Evolutionary conservation across 2,329 filamentous ascomycete genomes (phyloP).

Genomic region (Aspergillus persii): DNA sequence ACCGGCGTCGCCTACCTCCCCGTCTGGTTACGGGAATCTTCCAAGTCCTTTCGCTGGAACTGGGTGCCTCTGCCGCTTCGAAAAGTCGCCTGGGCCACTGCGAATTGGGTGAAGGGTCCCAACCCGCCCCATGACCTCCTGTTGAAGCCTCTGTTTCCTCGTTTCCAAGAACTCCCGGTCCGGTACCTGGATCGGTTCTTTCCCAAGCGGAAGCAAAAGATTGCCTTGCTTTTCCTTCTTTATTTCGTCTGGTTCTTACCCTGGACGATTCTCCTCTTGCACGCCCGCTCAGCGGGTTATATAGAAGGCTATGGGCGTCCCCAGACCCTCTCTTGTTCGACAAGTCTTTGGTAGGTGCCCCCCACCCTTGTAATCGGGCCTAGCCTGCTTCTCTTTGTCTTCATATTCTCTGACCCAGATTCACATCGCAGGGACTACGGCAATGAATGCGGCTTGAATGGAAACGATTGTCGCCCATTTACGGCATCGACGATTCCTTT

Average conservation of each 20-base stretch:
- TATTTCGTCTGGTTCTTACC: conserved; percentile 49
- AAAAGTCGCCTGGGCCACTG: conserved; percentile 43
- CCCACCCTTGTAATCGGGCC: neutral
- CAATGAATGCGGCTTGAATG: conserved; percentile 54
- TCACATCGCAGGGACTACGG: conserved; percentile 33
- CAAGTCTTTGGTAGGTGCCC: conserved; percentile 45
- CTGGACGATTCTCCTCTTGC: conserved; percentile 46
- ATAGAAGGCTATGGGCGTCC: conserved; percentile 50
- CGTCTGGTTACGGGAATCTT: conserved; percentile 49
- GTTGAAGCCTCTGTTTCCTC: conserved; percentile 48
- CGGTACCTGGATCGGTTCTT: conserved; percentile 44
- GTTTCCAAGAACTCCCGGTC: conserved; percentile 47
- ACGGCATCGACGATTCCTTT: conserved; percentile 53
- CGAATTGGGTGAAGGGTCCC: conserved; percentile 49
- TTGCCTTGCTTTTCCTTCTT: conserved; percentile 41
- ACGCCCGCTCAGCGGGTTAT: conserved; percentile 46
- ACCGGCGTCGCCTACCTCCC: conserved; percentile 32
- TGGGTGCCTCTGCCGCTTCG: conserved; percentile 49
- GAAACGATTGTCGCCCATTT: conserved; percentile 56
- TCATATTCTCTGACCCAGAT: conserved; percentile 1
- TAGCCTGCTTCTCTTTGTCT: neutral
- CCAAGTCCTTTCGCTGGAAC: conserved; percentile 46
- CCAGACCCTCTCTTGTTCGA: conserved; percentile 44
- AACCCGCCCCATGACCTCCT: conserved; percentile 45
- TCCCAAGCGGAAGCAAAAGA: conserved; percentile 47